Evolutionary conservation across 2,329 filamentous ascomycete species (phyloP), one percentile per base, ranked within the genome.

Genomic region (Coniochaeta ligniaria): DNA sequence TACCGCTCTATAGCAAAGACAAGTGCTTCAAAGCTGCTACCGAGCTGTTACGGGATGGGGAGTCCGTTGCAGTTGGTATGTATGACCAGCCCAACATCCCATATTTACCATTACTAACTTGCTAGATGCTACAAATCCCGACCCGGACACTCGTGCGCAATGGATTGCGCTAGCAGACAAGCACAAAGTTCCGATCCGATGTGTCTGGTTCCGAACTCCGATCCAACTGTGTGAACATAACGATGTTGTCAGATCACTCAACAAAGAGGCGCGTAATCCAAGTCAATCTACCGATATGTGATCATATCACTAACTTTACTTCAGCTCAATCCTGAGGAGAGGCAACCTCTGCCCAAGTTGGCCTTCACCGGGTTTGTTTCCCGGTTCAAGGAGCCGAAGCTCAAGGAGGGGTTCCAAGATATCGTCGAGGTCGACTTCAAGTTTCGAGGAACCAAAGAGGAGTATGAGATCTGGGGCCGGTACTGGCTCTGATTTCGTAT

Each of bases 101-200:
- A 14, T 36, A 3, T 14, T 36, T 9, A 36, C 35, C 35, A 9
- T 14, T 36, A 50, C 59, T 60, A 55, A 60, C 28, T 22, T 38
- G 50, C 57, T 38, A 95, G 95, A 99, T 74, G 98, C 96, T 73
- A 98, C 95, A n/a, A 99, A 99, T 71, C 85, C 93, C 33, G 90
- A 96, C 74, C 72, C 80, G 12, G 88, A 91, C 59, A 91, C 88
- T 26, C 83, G 95, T 65, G 81, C 83, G n/a, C 76, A 90, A 62
- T 98, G 94, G 94, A 75, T 91, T 35, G 78, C 84, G 28, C 75
- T 98, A 33, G 92, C 92, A 20, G 82, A 81, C 64, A 88, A 88
- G 67, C 76, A 85, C 68, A 78, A 83, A 4, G 80, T 96, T 2
- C 88, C 90, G 2, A 89, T 96, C 66, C 89, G 94, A 55, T 96